A percentile compares a stretch with the other conserved stretches of the same genome.
These are phyloP conservation scores for Tephrocybe sp. DNA, from an alignment of 768 basidiomycete genomes.

Conservation along the genomic window DNA sequence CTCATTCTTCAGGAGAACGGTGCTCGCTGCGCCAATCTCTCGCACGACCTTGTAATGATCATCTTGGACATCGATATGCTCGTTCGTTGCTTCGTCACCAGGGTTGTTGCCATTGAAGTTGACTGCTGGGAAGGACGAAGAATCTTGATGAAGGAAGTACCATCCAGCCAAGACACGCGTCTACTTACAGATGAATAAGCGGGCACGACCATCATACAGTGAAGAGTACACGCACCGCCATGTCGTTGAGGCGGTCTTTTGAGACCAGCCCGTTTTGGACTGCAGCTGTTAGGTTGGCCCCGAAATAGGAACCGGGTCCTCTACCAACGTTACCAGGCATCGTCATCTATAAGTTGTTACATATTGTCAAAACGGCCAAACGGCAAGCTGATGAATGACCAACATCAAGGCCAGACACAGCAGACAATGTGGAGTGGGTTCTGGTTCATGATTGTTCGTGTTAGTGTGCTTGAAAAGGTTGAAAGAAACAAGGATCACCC, in stretches of 20 bases:
- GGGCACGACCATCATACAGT: too few relatives aligned
- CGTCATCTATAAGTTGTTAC: conserved; percentile 50
- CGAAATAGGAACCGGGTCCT: conserved; percentile 53
- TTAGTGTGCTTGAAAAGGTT: too few relatives aligned
- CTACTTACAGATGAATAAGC: conserved; percentile 29
- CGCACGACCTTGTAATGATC: conserved; percentile 70
- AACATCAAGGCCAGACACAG: conserved; percentile 66
- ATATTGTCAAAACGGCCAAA: neutral
- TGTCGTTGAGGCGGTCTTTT: conserved; percentile 66
- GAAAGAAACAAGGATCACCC: conserved; percentile 36
- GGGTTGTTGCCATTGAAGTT: conserved; percentile 71
- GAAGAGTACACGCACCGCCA: conserved; percentile 45
- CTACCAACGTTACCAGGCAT: conserved; percentile 58
- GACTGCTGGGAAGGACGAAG: conserved; percentile 55
- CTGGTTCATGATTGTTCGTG: conserved; percentile 21
- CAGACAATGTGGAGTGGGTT: conserved; percentile 60
- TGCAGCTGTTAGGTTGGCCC: conserved; percentile 61
- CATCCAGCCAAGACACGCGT: conserved; percentile 73
- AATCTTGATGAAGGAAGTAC: conserved; percentile 69
- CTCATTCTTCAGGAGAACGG: conserved; percentile 75
- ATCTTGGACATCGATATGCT: conserved; percentile 66
- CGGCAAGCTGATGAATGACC: neutral
- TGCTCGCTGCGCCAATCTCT: conserved; percentile 71
- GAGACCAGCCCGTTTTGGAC: conserved; percentile 76
- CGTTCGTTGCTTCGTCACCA: conserved; percentile 51